Base-by-base conservation (phyloP, 2,329 filamentous ascomycete genomes). In the Claviceps sp. region DNA sequence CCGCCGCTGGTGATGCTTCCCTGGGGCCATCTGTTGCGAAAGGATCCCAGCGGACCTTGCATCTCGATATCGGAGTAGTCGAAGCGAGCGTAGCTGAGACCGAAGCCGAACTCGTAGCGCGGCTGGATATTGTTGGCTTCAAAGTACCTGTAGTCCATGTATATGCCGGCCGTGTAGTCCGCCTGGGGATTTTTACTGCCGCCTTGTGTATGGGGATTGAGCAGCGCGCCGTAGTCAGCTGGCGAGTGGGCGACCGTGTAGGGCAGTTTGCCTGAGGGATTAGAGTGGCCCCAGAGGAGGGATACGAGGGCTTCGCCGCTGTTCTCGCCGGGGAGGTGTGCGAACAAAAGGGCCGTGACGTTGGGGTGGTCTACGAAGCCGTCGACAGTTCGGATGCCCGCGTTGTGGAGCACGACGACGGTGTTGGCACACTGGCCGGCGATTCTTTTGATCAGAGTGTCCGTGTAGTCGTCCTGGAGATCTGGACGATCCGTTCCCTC, bases 401-500 rank as follows among this genome's bases (percentile, higher is more conserved):
- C 78, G 45, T 82, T 84, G 63, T 85, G 81, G 4, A 84, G 70
- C 1, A 84, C 68, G 0, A 84, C 82, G 22, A 85, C 71, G 1
- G 81, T 84, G 54, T 79, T 83, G 55, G 70, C 71, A 63, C 80
- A 85, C 22, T 70, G 68, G 11, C 69, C 65, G 0, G 82, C 81
- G 0, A 85, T 78, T 50, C 76, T 73, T 1, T 65, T 66, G 43
- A 85, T 73, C 0, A 84, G 65, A 0, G 64, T 65, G 55, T 85
- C 80, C 2, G 77, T 81, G 50, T 78, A 79, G 54, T 84, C 82
- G 61, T 91, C 86, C 37, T 75, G 73, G 42, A 87, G 69, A 7
- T 72, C 73, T 0, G 77, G 70, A 50, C 80, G 73, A 54, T 87
- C 75, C 56, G 76, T 84, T 0, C 83, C 84, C 65, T 94, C 88